Base-by-base conservation (phyloP, 495 filamentous ascomycete species). In the Jackrogersella multiformis region DNA sequence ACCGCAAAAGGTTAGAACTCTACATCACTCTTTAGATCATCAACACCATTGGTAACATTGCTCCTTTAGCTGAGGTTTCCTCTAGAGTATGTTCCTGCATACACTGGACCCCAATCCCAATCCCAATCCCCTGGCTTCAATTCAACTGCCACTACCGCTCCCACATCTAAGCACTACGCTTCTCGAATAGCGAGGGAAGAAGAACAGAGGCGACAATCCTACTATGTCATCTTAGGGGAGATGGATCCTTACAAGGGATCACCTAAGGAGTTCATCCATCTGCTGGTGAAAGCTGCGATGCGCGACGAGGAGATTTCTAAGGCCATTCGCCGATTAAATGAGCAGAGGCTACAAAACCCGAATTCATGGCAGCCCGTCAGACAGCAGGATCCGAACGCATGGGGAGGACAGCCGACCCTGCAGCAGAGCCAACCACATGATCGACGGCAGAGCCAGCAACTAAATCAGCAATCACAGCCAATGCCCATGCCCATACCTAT, bases 251-350 rank as follows among this genome's bases (percentile, higher is more conserved):
- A 26, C n/a, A 46, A 46, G 21, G 42, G 42, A 13, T 24, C 42
- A 4, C 42, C 42, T 26, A 46, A 46, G 42, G 42, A 46, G 21
- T 46, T 46, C 12, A 46, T 46, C 26, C 42, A 46, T 46, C 42
- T 46, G 9, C 20, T 46, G n/a, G 42, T 46, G 6, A 46, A 13
- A n/a, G 21, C 42, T 10, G 42, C 42, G 5, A 46, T 46, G 42
- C 42, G 42, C 12, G 42, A 46, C 23, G 42, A 46, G 21, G 42
- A 46, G 42, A 46, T 46, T n/a, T 24, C 42, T 7, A 46, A 46
- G n/a, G 21, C 42, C 5, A 46, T 46, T 26, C 21, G 21, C 12
- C 42, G 21, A 13, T n/a, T 46, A 21, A 46, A 46, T 12, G 21
- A 46, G 4, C 20, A 46, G 10, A 46, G 21, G 21, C 2, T 46